phyloP scores from a whole-genome alignment of 371 early-diverging fungal species.

The Mucor velutinosus region DNA sequence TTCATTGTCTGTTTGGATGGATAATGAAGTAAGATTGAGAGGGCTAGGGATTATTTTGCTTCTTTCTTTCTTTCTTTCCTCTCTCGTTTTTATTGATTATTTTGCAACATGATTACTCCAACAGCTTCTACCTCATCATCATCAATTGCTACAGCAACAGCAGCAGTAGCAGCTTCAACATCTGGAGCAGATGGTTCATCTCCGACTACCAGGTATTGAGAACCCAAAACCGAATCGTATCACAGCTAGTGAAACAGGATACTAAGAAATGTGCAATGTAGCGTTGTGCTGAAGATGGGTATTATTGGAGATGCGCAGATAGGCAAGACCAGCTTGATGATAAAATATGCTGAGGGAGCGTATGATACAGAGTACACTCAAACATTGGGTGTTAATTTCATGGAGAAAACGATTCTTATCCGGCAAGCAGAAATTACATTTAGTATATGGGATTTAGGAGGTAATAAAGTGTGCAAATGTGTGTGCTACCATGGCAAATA shows the following conservation, averaged over 20 bases:
- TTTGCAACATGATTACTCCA: not conserved
- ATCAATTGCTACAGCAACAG: not conserved
- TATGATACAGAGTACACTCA: slow-evolving; percentile 96
- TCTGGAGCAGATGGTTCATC: not conserved
- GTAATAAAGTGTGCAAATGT: slow-evolving; percentile 40
- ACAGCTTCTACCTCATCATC: not conserved
- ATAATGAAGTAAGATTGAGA: not conserved
- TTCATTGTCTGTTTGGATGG: not conserved
- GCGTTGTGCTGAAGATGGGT: slow-evolving; percentile 91
- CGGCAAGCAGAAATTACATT: slow-evolving; percentile 94
- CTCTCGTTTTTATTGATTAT: not conserved
- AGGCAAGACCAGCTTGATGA: slow-evolving; percentile 98
- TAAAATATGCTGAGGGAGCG: slow-evolving; percentile 96
- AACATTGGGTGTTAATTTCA: slow-evolving; percentile 98
- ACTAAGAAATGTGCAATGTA: not conserved
- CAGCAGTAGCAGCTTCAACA: not conserved
- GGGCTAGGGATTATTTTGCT: not conserved
- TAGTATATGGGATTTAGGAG: slow-evolving; percentile 99
- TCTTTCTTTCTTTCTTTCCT: slow-evolving; percentile 6
- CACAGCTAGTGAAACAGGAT: not conserved
- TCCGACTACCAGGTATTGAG: slow-evolving; percentile 7
- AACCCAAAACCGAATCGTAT: not conserved
- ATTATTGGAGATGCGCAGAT: slow-evolving; percentile 99
- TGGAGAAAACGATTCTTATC: slow-evolving; percentile 95
- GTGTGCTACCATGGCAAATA: not conserved